A percentile compares a stretch with the other conserved stretches of the same genome.
Conservation (phyloP, 495 filamentous ascomycete genomes). For the Penicillium simplicissimum region DNA sequence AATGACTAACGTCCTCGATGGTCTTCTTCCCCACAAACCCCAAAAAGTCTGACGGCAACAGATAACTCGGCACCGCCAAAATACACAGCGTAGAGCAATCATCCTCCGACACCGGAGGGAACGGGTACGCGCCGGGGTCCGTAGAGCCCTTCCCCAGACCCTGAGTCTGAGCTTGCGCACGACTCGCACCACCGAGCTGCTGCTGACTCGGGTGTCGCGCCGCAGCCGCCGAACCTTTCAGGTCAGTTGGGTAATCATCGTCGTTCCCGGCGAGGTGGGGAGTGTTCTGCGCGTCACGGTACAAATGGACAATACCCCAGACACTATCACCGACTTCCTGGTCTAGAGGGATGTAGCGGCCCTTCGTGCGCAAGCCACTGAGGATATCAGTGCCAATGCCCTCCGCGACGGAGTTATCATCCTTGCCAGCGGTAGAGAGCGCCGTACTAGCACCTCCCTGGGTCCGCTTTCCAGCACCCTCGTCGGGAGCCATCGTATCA, state of each 20-base stretch:
- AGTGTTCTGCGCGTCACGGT: slow-evolving; percentile 80
- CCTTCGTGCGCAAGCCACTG: slow-evolving; percentile 68
- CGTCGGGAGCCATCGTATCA: slow-evolving; percentile 55
- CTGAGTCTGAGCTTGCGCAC: neutral
- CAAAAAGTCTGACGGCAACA: slow-evolving; percentile 87
- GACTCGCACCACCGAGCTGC: slow-evolving; percentile 1
- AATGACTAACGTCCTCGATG: slow-evolving; percentile 86
- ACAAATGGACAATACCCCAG: slow-evolving; percentile 93
- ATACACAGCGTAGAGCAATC: slow-evolving; percentile 92
- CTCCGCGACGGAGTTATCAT: slow-evolving; percentile 42
- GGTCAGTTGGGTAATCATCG: slow-evolving; percentile 42
- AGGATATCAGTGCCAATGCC: slow-evolving; percentile 53
- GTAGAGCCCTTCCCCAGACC: neutral
- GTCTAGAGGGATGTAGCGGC: slow-evolving; percentile 72
- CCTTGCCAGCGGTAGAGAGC: neutral
- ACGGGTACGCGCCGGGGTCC: slow-evolving; percentile 22
- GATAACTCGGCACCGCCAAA: slow-evolving; percentile 89
- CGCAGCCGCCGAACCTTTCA: slow-evolving; percentile 46
- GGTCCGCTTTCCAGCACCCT: slow-evolving; percentile 19
- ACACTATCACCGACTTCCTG: slow-evolving; percentile 78
- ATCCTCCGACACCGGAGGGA: slow-evolving; percentile 44
- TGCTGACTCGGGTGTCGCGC: slow-evolving; percentile 35
- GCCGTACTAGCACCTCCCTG: slow-evolving; percentile 12
- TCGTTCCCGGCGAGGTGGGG: slow-evolving; percentile 41
- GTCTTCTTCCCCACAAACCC: slow-evolving; percentile 92